phyloP scores from a whole-genome alignment of 805 yeast species.

The Teunomyces kruisii region DNA sequence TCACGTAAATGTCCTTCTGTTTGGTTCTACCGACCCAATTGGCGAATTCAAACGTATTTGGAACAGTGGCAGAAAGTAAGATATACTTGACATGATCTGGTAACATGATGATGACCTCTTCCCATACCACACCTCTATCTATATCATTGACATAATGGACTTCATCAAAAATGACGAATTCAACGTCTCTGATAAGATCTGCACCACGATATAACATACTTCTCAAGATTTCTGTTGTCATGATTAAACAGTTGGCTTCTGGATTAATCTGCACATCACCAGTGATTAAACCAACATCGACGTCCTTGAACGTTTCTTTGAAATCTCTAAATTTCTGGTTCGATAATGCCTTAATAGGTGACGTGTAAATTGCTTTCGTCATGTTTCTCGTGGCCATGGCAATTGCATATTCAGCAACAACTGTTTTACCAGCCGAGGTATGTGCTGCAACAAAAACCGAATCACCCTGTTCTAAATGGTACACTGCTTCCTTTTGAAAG shows the following conservation, averaged over 20 bases:
- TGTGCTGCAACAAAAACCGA: conserved; percentile 99
- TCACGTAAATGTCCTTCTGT: conserved; percentile 92
- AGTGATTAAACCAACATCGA: conserved; percentile 90
- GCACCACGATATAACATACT: conserved; percentile 97
- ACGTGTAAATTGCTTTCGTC: conserved; percentile 96
- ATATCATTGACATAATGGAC: conserved; percentile 97
- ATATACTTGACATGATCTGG: conserved; percentile 96
- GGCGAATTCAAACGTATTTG: conserved; percentile 97
- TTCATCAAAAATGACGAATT: conserved; percentile 95
- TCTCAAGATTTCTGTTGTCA: conserved; percentile 96
- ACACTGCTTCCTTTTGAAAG: conserved; percentile 95
- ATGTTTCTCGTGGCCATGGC: conserved; percentile 94
- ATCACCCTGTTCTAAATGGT: conserved; percentile 95
- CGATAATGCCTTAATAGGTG: conserved; percentile 89
- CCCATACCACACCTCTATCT: conserved; percentile 99
- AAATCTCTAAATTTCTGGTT: conserved; percentile 91
- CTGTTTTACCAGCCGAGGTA: conserved; percentile 98
- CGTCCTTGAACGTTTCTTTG: conserved; percentile 71
- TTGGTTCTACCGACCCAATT: conserved; percentile 98
- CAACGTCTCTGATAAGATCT: conserved; percentile 93
- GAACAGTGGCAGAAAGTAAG: conserved; percentile 92
- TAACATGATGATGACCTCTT: conserved; percentile 95
- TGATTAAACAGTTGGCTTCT: conserved; percentile 91
- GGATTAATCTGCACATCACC: conserved; percentile 98
- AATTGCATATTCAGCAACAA: conserved; percentile 96